These are phyloP conservation scores for Candida neerlandica DNA, from an alignment of 1,139 yeast species.

Conservation along the genomic window DNA sequence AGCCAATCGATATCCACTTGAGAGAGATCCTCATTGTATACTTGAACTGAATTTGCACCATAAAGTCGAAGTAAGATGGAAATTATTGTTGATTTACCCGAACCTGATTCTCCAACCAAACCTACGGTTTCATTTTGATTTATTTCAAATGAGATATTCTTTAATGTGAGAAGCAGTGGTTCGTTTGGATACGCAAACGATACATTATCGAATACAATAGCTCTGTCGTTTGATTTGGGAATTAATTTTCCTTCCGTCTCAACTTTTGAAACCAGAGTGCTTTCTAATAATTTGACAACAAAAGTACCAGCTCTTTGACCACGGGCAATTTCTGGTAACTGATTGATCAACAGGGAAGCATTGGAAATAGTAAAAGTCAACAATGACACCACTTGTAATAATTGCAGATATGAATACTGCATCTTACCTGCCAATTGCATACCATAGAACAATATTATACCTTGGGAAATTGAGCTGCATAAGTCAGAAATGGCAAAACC, in stretches of 20 bases:
- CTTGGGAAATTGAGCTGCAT: slow-evolving; percentile 62
- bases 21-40: slow-evolving; percentile 47
- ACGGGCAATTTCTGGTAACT: slow-evolving; percentile 71
- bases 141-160: slow-evolving; percentile 43
- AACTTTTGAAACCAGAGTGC: slow-evolving; percentile 26
- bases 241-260: slow-evolving; percentile 31
- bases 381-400: slow-evolving; percentile 71
- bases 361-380: slow-evolving; percentile 72
- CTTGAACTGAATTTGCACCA: slow-evolving; percentile 27
- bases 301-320: slow-evolving; percentile 74
- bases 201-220: slow-evolving; percentile 46
- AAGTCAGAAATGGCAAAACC: slow-evolving; percentile 63
- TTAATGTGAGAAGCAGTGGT: slow-evolving; percentile 29
- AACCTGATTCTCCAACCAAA: slow-evolving; percentile 75
- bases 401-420: slow-evolving; percentile 55
- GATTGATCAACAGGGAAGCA: slow-evolving; percentile 58
- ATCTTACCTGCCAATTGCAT: slow-evolving; percentile 60
- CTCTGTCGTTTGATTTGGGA: slow-evolving; percentile 20
- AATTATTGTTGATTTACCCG: slow-evolving; percentile 75
- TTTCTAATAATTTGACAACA: slow-evolving; percentile 46
- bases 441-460: slow-evolving; percentile 75
- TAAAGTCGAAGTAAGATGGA: slow-evolving; percentile 57
- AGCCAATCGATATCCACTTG: slow-evolving; percentile 50
- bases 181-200: slow-evolving; percentile 50
- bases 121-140: slow-evolving; percentile 55